A percentile compares a stretch with the other conserved stretches of the same genome.
phyloP scores from a whole-genome alignment of 225 moss, liverwort and hornwort species.

The Polytrichum commune region DNA sequence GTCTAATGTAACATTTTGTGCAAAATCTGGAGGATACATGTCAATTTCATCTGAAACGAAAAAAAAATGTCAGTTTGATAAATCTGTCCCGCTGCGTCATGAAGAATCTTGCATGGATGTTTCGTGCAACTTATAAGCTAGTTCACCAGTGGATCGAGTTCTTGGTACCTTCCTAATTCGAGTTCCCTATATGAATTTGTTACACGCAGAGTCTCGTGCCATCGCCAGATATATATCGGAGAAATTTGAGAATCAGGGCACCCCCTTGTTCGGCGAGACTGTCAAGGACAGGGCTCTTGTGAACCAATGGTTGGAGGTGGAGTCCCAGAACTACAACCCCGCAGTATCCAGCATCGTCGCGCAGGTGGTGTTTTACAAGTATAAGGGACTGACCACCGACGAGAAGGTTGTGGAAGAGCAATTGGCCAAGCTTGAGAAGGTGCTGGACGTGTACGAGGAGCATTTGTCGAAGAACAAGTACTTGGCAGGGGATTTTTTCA shows the following conservation, averaged over 20 bases:
- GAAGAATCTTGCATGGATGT: too few species aligned
- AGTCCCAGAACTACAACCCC: conserved; percentile 32
- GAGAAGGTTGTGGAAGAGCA: conserved; percentile 18
- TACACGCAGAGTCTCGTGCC: conserved; percentile 42
- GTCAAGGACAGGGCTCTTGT: conserved; percentile 20
- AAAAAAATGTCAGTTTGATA: too few species aligned
- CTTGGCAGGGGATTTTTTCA: conserved; percentile 43
- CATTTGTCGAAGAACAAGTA: conserved; percentile 25
- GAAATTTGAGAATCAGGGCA: conserved; percentile 26
- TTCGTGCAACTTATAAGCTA: neutral
- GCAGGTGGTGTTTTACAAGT: conserved; percentile 9
- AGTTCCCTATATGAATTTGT: neutral
- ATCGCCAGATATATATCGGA: conserved; percentile 19
- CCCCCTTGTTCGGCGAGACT: conserved; percentile 22
- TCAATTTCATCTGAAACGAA: too few species aligned
- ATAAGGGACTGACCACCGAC: conserved; percentile 10
- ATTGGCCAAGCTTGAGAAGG: conserved; percentile 23
- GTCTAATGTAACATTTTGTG: neutral
- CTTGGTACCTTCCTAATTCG: neutral
- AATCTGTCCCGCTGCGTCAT: neutral
- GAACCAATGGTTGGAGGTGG: conserved; percentile 38
- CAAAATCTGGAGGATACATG: neutral
- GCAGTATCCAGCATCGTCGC: conserved; percentile 20
- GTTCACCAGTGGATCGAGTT: neutral
- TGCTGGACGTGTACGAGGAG: conserved; percentile 36